Evolutionary conservation across 352 stramenopile species (phyloP).

Genomic region (Pythium myriotylum): DNA sequence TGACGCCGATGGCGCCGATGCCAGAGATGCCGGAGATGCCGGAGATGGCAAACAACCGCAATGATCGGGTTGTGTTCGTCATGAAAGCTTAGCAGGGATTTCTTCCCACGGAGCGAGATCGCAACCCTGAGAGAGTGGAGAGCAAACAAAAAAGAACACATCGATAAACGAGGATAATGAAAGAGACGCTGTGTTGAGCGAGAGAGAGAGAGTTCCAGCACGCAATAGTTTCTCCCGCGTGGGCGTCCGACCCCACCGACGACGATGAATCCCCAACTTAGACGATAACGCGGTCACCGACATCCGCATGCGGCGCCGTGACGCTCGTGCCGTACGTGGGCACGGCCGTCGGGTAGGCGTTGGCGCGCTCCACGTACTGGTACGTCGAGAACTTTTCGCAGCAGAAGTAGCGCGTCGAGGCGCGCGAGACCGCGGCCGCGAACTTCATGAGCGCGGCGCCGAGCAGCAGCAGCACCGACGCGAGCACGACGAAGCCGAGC

Average conservation of each 20-base stretch:
- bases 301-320: not conserved
- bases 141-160: too few species aligned
- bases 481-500: constrained; percentile 49
- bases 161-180: too few species aligned
- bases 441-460: constrained; percentile 64
- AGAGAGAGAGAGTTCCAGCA: too few species aligned
- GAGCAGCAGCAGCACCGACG: constrained; percentile 47
- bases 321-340: constrained; percentile 41
- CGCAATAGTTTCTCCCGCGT: too few species aligned
- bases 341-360: constrained; percentile 20
- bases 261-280: not conserved
- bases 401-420: constrained; percentile 67
- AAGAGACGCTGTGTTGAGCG: too few species aligned
- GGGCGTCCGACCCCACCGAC: too few species aligned
- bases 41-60: not conserved
- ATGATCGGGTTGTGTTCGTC: too few species aligned
- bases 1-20: constrained; percentile 6
- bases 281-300: constrained; percentile 11
- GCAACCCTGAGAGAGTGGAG: too few species aligned
- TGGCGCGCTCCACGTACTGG: constrained; percentile 34
- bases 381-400: constrained; percentile 63
- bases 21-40: not conserved
- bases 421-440: constrained; percentile 40
- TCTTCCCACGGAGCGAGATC: too few species aligned
- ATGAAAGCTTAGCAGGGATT: too few species aligned